These are phyloP conservation scores for Ophiostoma ips DNA, from an alignment of 2,329 filamentous ascomycete species.

Conservation along the genomic window DNA sequence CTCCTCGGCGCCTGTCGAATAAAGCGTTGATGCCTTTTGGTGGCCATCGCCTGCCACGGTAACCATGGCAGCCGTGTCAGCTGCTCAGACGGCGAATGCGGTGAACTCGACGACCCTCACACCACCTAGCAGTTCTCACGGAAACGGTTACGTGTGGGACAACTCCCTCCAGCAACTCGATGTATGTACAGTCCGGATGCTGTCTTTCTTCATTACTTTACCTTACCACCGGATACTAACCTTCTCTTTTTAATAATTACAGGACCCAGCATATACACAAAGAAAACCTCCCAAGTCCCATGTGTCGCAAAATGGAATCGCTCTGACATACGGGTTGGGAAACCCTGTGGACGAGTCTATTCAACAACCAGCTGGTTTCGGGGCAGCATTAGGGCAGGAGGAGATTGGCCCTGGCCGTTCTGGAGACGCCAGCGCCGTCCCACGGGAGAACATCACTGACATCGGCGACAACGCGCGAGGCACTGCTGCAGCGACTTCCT, in stretches of 20 bases:
- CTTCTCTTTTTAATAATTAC: neutral
- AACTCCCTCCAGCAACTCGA: slow-evolving; percentile 8
- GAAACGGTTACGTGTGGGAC: slow-evolving; percentile 24
- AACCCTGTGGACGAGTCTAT: neutral
- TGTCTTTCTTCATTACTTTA: neutral
- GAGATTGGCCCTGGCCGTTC: slow-evolving; percentile 25
- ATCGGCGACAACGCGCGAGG: neutral
- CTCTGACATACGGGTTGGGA: neutral
- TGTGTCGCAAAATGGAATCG: neutral
- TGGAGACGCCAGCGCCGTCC: slow-evolving; percentile 17
- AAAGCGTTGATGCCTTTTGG: slow-evolving; percentile 4
- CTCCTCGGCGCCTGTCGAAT: neutral
- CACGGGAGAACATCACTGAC: neutral
- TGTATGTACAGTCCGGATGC: too few relatives aligned
- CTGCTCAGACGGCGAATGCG: slow-evolving; percentile 27
- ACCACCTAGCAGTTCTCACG: slow-evolving; percentile 36
- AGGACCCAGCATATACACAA: slow-evolving; percentile 11
- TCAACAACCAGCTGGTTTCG: slow-evolving; percentile 9
- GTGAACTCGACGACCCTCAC: slow-evolving; percentile 27
- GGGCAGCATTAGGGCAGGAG: slow-evolving; percentile 15
- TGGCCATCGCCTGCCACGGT: slow-evolving; percentile 9
- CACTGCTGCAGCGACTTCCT: too few relatives aligned
- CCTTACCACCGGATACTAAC: neutral
- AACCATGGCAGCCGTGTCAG: slow-evolving; percentile 39
- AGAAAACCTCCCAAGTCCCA: neutral